Evolutionary conservation across 257 asterid genomes (phyloP).

Genomic region (Leptodermis oblonga): DNA sequence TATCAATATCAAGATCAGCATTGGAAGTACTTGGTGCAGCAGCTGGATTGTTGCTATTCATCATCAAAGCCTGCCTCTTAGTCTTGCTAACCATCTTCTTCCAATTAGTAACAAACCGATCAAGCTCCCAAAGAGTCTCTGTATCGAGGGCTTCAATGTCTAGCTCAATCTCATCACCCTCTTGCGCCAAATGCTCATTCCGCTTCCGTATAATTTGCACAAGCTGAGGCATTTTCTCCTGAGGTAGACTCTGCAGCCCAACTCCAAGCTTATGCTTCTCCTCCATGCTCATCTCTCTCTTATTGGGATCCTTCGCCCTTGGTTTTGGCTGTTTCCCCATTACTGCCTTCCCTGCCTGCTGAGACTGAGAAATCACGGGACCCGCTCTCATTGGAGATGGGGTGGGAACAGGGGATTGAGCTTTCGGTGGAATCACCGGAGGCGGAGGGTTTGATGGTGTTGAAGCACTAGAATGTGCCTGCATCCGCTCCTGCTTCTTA

Average conservation of each 20-base stretch:
- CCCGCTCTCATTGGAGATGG: constrained; percentile 63
- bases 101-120: constrained; percentile 94
- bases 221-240: constrained; percentile 94
- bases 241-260: constrained; percentile 89
- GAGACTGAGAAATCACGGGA: constrained; percentile 24
- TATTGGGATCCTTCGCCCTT: constrained; percentile 76
- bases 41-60: constrained; percentile 24
- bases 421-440: neutral
- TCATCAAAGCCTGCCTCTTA: constrained; percentile 74
- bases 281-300: constrained; percentile 89
- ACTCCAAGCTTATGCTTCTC: constrained; percentile 92
- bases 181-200: constrained; percentile 80
- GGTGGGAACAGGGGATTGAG: constrained; percentile 28
- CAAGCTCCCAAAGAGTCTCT: constrained; percentile 96
- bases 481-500: constrained; percentile 50
- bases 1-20: constrained; percentile 48
- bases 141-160: constrained; percentile 94
- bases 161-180: constrained; percentile 97
- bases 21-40: constrained; percentile 33
- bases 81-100: constrained; percentile 91
- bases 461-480: constrained; percentile 71
- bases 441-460: constrained; percentile 35
- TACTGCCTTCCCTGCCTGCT: constrained; percentile 23
- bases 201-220: constrained; percentile 82
- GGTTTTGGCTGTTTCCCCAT: constrained; percentile 77